Evolutionary conservation across 208 protist species (phyloP), one percentile per base, ranked within the genome.

Genomic region (Acanthamoeba sp.): DNA sequence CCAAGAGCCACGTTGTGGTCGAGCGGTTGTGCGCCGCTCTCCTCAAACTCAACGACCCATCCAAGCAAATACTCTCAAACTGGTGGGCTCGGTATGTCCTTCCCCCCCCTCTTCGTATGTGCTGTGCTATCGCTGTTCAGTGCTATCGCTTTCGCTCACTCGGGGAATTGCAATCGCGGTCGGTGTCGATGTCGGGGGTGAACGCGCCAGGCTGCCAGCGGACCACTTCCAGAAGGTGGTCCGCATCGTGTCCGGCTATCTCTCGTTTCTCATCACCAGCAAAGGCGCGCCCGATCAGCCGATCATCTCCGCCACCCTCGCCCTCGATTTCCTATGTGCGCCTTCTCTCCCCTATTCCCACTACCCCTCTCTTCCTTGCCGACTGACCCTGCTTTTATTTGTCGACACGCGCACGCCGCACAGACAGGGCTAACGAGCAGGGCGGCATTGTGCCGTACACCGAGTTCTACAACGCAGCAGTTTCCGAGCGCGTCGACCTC

Each of bases 191-290:
- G n/a, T n/a, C n/a, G n/a, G n/a, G n/a, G n/a, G n/a, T n/a, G n/a
- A n/a, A n/a, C n/a, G n/a, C n/a, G n/a, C n/a, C n/a, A 84, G 73
- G 40, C 24, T 90, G 32, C 82, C 82, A n/a, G 82, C 55, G 52
- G 82, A 90, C 52, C 82, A 90, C 36, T 90, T 90, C 55, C 82
- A 90, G 38, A 90, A 66, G 52, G 82, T 90, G 52, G 82, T 90
- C 38, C 45, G 55, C 6, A 32, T 90, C 29, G 32, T 90, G 32
- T 59, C 45, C 6, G 29, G 14, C 24, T 66, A 66, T 24, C 52
- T 90, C 1, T 69, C 82, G 18, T 90, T 90, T 32, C 82, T 90
- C 24, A 69, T 90, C 52, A 90, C 82, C 14, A 90, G 16, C 45
- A 90, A 90, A 32, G 55, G 52, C n/a, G 52, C 82, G 24, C 82